Evolutionary conservation across 2,329 filamentous ascomycete genomes (phyloP).

Genomic region (Aspergillus vadensis): DNA sequence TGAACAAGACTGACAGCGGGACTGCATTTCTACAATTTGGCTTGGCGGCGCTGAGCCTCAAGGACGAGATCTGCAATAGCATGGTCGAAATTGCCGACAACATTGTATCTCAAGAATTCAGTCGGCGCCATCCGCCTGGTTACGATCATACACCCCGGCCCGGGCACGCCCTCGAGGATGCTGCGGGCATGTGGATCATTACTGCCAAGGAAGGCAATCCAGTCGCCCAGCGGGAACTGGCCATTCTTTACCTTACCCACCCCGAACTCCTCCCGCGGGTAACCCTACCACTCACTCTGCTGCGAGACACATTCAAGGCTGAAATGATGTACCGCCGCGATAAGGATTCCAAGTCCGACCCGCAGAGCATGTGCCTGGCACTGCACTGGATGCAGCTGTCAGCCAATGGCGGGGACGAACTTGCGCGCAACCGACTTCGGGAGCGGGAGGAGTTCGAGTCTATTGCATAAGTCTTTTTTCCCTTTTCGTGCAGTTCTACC

Average conservation of each 20-base stretch:
- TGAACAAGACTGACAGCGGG: slow-evolving; percentile 60
- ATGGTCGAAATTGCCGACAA: slow-evolving; percentile 76
- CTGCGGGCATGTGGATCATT: slow-evolving; percentile 86
- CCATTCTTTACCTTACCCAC: slow-evolving; percentile 88
- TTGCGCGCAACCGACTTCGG: slow-evolving; percentile 79
- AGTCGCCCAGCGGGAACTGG: slow-evolving; percentile 87
- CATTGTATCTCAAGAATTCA: slow-evolving; percentile 61
- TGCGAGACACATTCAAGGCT: slow-evolving; percentile 86
- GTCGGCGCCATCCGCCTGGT: slow-evolving; percentile 37
- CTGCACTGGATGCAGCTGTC: slow-evolving; percentile 97
- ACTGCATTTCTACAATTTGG: slow-evolving; percentile 92
- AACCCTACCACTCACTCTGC: slow-evolving; percentile 79
- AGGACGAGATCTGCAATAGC: slow-evolving; percentile 81
- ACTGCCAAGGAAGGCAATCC: slow-evolving; percentile 90
- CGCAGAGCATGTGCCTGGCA: slow-evolving; percentile 87
- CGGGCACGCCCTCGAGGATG: slow-evolving; percentile 62
- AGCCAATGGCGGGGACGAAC: slow-evolving; percentile 78
- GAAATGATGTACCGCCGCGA: slow-evolving; percentile 71
- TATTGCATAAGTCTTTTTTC: slow-evolving; percentile 47
- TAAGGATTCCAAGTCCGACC: slow-evolving; percentile 71
- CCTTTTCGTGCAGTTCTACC: not conserved
- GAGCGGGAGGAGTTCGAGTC: slow-evolving; percentile 67
- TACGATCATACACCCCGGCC: slow-evolving; percentile 34
- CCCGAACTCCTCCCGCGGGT: slow-evolving; percentile 80
- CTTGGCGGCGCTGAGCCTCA: slow-evolving; percentile 82